phyloP scores from a whole-genome alignment of 2,329 filamentous ascomycete genomes.

The Colletotrichum navitas region DNA sequence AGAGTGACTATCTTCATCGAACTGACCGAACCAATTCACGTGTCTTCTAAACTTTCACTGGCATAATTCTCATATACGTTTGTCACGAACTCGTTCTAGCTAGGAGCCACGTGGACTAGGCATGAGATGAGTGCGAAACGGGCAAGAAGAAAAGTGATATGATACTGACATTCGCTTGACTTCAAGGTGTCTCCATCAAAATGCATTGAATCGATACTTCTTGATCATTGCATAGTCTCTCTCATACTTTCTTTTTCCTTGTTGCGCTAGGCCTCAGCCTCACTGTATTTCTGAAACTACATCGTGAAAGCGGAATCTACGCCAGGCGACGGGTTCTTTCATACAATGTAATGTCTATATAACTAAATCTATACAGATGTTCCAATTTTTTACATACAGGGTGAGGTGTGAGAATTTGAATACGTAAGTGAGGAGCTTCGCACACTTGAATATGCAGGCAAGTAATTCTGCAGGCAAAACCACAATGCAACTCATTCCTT shows the following conservation, averaged over 20 bases:
- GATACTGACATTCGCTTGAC: not conserved
- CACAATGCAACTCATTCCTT: not conserved
- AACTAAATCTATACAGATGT: no score
- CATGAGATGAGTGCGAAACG: not conserved
- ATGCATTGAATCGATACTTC: not conserved
- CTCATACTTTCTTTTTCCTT: not conserved
- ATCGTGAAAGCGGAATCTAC: not conserved
- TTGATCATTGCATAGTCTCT: not conserved
- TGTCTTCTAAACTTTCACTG: accelerated
- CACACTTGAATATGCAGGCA: not conserved
- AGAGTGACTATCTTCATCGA: no score
- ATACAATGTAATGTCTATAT: no score
- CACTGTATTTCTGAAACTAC: not conserved
- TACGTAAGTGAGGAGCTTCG: not conserved
- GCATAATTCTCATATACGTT: not conserved
- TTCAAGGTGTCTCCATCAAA: no score
- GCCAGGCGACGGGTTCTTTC: not conserved
- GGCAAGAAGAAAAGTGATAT: not conserved
- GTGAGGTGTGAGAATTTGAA: no score
- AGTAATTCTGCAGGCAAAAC: not conserved
- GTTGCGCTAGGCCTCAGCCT: not conserved
- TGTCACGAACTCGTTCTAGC: not conserved
- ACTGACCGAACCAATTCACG: no score
- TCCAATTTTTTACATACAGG: no score
- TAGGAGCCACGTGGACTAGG: no score